Evolutionary conservation across 257 asterid species (phyloP).

Genomic region (Solanum chiquidenum): DNA sequence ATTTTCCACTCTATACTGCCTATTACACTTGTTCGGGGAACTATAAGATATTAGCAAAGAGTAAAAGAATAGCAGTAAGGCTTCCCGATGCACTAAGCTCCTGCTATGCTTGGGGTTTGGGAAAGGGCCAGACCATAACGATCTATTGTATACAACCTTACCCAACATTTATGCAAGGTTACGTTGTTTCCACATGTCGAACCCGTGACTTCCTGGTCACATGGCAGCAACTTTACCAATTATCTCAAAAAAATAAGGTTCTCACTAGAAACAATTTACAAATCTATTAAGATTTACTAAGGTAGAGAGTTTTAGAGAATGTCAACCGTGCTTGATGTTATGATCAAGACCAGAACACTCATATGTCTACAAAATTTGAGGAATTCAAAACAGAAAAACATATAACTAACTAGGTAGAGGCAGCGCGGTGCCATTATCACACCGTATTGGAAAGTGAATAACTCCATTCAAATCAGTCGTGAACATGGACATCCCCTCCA

Average conservation of each 20-base stretch:
- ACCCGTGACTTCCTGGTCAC: no score
- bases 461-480: conserved; percentile 58
- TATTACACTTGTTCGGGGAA: conserved; percentile 52
- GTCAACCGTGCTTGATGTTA: neutral
- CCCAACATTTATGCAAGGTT: no score
- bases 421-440: neutral
- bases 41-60: neutral
- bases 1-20: conserved; percentile 66
- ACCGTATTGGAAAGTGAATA: neutral
- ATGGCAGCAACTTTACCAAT: no score
- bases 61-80: neutral
- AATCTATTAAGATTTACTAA: neutral
- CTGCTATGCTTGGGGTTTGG: no score
- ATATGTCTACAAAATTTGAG: neutral
- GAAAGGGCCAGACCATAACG: no score
- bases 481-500: conserved; percentile 98
- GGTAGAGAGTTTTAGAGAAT: neutral
- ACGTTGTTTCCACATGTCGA: no score
- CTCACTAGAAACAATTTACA: neutral
- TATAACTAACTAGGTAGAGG: neutral
- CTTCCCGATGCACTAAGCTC: no score
- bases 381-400: neutral
- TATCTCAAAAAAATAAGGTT: neutral
- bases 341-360: neutral
- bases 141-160: no score